Evolutionary conservation across 495 filamentous ascomycete species (phyloP).

Genomic region (Clavariopsis aquatica): DNA sequence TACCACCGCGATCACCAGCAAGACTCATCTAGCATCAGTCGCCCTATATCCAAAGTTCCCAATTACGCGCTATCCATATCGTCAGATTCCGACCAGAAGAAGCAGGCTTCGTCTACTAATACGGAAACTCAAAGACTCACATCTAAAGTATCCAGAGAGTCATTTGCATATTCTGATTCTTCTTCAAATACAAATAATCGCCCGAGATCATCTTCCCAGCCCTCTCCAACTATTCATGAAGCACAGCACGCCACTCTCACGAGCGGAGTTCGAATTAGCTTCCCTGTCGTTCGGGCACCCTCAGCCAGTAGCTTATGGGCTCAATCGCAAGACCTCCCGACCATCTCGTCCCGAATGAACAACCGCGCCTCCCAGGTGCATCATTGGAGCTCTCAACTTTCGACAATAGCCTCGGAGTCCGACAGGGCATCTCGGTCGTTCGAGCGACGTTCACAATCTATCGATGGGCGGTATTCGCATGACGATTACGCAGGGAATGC

Average conservation of each 20-base stretch:
- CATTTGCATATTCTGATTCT: slow-evolving; percentile 29
- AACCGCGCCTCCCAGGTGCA: slow-evolving; percentile 33
- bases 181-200: slow-evolving; percentile 23
- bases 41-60: slow-evolving; percentile 13
- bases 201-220: slow-evolving; percentile 36
- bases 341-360: slow-evolving; percentile 41
- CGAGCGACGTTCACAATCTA: slow-evolving; percentile 32
- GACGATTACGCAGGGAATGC: slow-evolving; percentile 17
- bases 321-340: slow-evolving; percentile 37
- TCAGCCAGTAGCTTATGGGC: slow-evolving; percentile 41
- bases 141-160: slow-evolving; percentile 35
- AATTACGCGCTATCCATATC: slow-evolving; percentile 30
- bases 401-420: slow-evolving; percentile 47
- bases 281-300: slow-evolving; percentile 39
- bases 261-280: slow-evolving; percentile 41
- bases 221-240: slow-evolving; percentile 32
- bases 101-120: slow-evolving; percentile 37
- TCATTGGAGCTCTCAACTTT: slow-evolving; percentile 44
- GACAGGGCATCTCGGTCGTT: slow-evolving; percentile 35
- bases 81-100: slow-evolving; percentile 31
- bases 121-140: slow-evolving; percentile 14
- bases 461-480: slow-evolving; percentile 17
- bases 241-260: slow-evolving; percentile 35
- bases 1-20: slow-evolving; percentile 19
- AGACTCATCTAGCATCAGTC: slow-evolving; percentile 28